phyloP scores from a whole-genome alignment of 257 asterid genomes.

The Solanum bulbocastanum region DNA sequence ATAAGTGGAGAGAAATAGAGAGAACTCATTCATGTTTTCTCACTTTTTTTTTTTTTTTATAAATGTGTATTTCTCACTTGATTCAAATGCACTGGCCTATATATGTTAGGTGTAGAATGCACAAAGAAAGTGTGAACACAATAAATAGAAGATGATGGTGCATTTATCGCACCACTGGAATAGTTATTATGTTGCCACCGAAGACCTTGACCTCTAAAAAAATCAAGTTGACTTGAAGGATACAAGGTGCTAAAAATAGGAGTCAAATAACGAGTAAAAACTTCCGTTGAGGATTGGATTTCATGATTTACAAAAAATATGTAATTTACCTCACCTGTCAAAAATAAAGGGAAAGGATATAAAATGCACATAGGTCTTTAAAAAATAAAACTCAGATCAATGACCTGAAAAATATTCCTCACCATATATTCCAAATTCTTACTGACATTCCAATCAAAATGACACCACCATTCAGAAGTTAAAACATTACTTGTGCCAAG shows the following conservation, averaged over 20 bases:
- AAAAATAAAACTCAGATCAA: neutral
- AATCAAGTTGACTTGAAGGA: neutral
- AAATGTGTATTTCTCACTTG: neutral
- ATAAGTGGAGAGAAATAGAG: neutral
- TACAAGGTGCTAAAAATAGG: neutral
- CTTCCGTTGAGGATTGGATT: neutral
- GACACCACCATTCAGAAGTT: neutral
- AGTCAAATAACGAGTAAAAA: neutral
- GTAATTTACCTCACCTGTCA: neutral
- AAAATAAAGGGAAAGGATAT: neutral
- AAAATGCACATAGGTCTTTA: neutral
- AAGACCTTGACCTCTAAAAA: neutral
- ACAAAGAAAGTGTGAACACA: neutral
- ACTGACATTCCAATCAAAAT: neutral
- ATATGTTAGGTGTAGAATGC: neutral
- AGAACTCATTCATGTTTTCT: neutral
- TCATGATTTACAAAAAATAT: neutral
- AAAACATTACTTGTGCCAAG: neutral
- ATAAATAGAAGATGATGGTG: neutral
- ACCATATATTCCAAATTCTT: neutral
- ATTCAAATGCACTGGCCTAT: neutral
- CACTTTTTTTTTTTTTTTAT: neutral
- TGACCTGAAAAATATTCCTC: neutral
- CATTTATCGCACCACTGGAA: neutral
- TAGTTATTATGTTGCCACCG: neutral